These are phyloP conservation scores for Anisodus tanguticus DNA, from an alignment of 257 asterid genomes.

Conservation along the genomic window DNA sequence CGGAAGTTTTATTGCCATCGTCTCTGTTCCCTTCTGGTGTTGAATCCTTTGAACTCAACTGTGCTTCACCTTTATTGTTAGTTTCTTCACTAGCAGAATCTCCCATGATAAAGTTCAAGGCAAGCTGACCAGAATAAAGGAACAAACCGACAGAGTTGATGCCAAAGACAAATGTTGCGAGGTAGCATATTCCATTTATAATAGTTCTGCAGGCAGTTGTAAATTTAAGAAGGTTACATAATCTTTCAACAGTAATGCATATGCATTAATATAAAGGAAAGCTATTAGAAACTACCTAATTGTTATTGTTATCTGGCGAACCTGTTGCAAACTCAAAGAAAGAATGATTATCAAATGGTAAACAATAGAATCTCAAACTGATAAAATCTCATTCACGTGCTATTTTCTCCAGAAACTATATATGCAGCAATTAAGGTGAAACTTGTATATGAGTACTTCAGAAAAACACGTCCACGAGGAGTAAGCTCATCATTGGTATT, in stretches of 20 bases:
- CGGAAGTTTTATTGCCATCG: slow-evolving; percentile 50
- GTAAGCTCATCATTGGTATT: not conserved
- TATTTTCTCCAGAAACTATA: no score
- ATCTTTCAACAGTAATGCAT: slow-evolving; percentile 4
- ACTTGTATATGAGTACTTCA: not conserved
- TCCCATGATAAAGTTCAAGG: slow-evolving; percentile 64
- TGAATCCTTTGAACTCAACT: slow-evolving; percentile 42
- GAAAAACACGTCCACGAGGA: no score
- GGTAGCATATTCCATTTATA: slow-evolving; percentile 84
- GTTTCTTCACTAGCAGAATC: slow-evolving; percentile 44
- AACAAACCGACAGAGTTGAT: slow-evolving; percentile 74
- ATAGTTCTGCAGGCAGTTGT: slow-evolving; percentile 64
- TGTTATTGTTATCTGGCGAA: slow-evolving; percentile 88
- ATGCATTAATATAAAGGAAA: not conserved
- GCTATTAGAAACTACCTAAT: slow-evolving; percentile 58
- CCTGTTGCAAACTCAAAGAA: slow-evolving; percentile 50
- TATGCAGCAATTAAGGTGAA: not conserved
- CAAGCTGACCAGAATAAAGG: slow-evolving; percentile 84
- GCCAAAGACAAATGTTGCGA: slow-evolving; percentile 89
- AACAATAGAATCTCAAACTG: slow-evolving; percentile 30
- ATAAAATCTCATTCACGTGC: no score
- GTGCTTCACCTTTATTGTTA: slow-evolving; percentile 36
- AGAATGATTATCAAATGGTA: slow-evolving; percentile 27
- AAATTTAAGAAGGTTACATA: slow-evolving; percentile 24
- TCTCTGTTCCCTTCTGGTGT: slow-evolving; percentile 36